Evolutionary conservation across 805 yeast genomes (phyloP).

Genomic region (Candida vaughaniae): DNA sequence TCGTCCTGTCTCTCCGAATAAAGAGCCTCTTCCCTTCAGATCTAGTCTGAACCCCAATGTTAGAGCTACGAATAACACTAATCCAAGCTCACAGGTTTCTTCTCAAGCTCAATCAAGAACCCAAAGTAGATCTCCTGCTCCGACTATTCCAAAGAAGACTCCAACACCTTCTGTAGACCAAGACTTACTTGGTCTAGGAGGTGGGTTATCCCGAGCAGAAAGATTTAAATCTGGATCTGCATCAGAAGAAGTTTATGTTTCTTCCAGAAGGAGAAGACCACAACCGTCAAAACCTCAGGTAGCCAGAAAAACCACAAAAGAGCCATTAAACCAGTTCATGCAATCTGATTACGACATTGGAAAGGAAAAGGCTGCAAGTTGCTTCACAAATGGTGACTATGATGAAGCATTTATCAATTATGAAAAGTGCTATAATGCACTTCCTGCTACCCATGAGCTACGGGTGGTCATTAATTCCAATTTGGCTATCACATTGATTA

Average conservation of each 20-base stretch:
- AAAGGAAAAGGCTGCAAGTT: conserved; percentile 56
- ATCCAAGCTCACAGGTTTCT: background rate
- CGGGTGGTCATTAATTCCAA: conserved; percentile 73
- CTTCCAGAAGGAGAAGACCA: conserved; percentile 22
- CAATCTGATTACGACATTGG: conserved; percentile 46
- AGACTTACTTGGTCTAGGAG: conserved; percentile 29
- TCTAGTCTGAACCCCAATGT: conserved; percentile 2
- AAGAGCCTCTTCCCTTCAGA: conserved; percentile 1
- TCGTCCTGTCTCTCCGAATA: conserved; percentile 8
- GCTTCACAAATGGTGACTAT: conserved; percentile 83
- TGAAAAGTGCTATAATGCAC: conserved; percentile 43
- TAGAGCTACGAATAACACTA: background rate
- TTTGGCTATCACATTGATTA: conserved; percentile 59
- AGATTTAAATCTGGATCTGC: conserved; percentile 20
- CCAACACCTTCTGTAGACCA: conserved; percentile 13
- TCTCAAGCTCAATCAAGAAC: background rate
- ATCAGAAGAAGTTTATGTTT: conserved; percentile 19
- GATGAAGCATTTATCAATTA: conserved; percentile 61
- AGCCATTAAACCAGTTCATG: conserved; percentile 36
- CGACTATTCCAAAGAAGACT: background rate
- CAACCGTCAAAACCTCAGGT: conserved; percentile 2
- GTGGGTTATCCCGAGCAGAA: conserved; percentile 19
- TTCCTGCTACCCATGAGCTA: conserved; percentile 65
- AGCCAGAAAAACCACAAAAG: conserved; percentile 12
- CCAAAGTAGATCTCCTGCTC: conserved; percentile 1